phyloP scores from a whole-genome alignment of 1,139 yeast genomes.

The Scheffersomyces segobiensis region DNA sequence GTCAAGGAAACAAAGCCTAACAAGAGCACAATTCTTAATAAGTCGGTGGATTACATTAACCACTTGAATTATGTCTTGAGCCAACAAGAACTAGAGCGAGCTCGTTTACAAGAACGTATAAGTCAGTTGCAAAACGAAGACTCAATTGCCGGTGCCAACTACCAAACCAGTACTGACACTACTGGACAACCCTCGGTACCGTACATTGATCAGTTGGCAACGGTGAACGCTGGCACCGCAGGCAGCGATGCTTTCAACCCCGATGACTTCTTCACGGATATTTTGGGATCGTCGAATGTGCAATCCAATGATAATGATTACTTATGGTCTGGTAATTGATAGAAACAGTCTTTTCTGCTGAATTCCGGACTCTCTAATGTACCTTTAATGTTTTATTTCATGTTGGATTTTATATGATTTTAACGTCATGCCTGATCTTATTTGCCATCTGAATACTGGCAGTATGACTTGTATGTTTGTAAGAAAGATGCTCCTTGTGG shows the following conservation, averaged over 20 bases:
- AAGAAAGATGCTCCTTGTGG: neutral
- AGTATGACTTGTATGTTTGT: neutral
- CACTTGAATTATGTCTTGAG: slow-evolving; percentile 50
- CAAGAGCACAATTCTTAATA: slow-evolving; percentile 65
- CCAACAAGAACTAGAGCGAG: slow-evolving; percentile 32
- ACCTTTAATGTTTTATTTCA: neutral
- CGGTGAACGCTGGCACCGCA: neutral
- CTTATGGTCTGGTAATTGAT: neutral
- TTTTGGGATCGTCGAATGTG: slow-evolving; percentile 9
- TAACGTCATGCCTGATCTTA: neutral
- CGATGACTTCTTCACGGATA: slow-evolving; percentile 19
- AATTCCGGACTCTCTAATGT: neutral
- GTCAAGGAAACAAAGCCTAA: slow-evolving; percentile 72
- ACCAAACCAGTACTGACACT: neutral
- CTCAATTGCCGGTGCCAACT: neutral
- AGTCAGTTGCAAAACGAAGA: slow-evolving; percentile 8
- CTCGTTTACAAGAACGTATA: slow-evolving; percentile 19
- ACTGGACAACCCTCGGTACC: neutral
- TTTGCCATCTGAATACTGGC: neutral
- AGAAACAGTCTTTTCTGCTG: neutral
- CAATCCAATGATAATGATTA: slow-evolving; percentile 1
- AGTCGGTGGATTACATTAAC: slow-evolving; percentile 66
- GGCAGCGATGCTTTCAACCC: slow-evolving; percentile 11
- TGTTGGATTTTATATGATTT: neutral
- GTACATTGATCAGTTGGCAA: neutral